A percentile compares a stretch with the other conserved stretches of the same genome.
Evolutionary conservation across 345 rosid genomes (phyloP).

Genomic region (Gossypium bickii): DNA sequence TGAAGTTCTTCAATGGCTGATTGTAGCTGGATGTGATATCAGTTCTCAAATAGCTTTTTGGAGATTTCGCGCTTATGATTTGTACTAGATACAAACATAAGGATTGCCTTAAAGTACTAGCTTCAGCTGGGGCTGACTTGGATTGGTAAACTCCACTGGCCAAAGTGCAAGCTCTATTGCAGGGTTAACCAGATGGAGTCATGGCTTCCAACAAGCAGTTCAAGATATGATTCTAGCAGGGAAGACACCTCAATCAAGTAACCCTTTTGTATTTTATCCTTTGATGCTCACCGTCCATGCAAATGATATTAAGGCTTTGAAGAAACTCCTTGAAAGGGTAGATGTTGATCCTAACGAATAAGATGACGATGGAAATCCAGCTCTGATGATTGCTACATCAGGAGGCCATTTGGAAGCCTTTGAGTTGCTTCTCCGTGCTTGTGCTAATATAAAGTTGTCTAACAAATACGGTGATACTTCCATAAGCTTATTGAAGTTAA

Average conservation of each 20-base stretch:
- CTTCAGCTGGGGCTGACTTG: conserved; percentile 47
- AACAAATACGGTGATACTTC: conserved; percentile 41
- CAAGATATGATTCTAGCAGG: conserved; percentile 37
- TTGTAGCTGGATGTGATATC: conserved; percentile 35
- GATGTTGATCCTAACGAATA: conserved; percentile 39
- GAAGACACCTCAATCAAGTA: conserved; percentile 37
- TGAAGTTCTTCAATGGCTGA: conserved; percentile 34
- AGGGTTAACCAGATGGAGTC: conserved; percentile 32
- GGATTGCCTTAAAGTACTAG: conserved; percentile 41
- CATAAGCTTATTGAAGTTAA: conserved; percentile 29
- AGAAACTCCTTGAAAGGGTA: conserved; percentile 23
- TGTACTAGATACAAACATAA: conserved; percentile 40
- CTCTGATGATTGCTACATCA: conserved; percentile 44
- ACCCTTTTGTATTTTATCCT: conserved; percentile 33
- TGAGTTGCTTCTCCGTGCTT: conserved; percentile 41
- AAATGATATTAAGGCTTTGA: conserved; percentile 36
- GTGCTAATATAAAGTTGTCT: conserved; percentile 41
- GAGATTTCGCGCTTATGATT: conserved; percentile 57
- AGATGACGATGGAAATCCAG: conserved; percentile 41
- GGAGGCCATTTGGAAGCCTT: conserved; percentile 42
- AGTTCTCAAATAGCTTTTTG: conserved; percentile 41
- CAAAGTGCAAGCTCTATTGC: conserved; percentile 39
- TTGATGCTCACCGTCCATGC: conserved; percentile 29
- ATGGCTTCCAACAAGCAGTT: conserved; percentile 42
- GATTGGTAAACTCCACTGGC: conserved; percentile 35